Percentiles rank a stretch among this genome's conserved stretches.
Conservation (phyloP, 2,329 filamentous ascomycete species). For the Aureobasidium uvarum region DNA sequence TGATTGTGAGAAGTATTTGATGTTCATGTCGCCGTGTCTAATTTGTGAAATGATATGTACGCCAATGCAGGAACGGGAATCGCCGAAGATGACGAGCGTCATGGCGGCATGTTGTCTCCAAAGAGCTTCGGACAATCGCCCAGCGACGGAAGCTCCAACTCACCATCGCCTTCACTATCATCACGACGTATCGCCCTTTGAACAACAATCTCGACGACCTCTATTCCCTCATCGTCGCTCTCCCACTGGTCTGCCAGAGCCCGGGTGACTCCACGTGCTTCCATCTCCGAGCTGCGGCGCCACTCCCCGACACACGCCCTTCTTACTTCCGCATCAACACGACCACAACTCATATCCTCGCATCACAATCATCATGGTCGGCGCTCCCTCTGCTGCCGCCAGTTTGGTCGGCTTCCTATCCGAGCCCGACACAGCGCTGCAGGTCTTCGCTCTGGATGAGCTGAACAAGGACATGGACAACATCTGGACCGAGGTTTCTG, state of each 20-base stretch:
- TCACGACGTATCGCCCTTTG: not conserved
- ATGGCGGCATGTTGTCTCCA: constrained; percentile 3
- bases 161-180: constrained; percentile 14
- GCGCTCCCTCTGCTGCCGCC: constrained; percentile 89
- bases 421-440: constrained; percentile 90
- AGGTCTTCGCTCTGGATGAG: constrained; percentile 90
- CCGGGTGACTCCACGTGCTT: constrained; percentile 5
- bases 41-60: not conserved
- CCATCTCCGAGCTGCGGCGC: constrained; percentile 22
- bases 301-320: constrained; percentile 20
- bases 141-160: not conserved
- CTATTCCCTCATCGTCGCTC: not conserved
- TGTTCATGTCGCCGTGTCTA: too few species aligned
- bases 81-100: constrained; percentile 13
- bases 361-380: constrained; percentile 64
- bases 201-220: not conserved
- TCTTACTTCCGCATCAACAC: constrained; percentile 5
- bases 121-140: constrained; percentile 1
- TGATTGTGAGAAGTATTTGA: too few species aligned
- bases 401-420: constrained; percentile 93
- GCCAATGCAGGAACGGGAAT: not conserved
- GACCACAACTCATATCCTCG: not conserved
- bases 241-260: not conserved
- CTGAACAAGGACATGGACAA: constrained; percentile 96
- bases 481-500: constrained; percentile 96